Evolutionary conservation across 2,329 filamentous ascomycete genomes (phyloP).

Genomic region (Fusarium pseudocircinatum): DNA sequence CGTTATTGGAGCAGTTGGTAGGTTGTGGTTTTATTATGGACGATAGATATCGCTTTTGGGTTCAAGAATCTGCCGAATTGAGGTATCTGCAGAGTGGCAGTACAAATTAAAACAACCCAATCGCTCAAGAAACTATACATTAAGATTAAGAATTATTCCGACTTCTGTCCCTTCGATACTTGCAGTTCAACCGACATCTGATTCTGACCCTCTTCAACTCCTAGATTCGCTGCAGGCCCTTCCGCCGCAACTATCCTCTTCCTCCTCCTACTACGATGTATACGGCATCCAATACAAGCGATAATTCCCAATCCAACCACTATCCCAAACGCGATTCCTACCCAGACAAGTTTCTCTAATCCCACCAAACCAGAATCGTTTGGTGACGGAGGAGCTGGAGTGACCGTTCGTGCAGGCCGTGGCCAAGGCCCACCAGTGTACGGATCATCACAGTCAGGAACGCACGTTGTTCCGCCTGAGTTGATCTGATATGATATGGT

Average conservation of each 20-base stretch:
- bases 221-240: neutral
- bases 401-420: neutral
- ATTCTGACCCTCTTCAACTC: neutral
- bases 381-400: neutral
- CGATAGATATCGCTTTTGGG: neutral
- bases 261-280: neutral
- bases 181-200: neutral
- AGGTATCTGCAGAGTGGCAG: neutral
- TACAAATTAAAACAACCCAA: neutral
- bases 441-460: neutral
- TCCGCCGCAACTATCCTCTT: neutral
- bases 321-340: neutral
- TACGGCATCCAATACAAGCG: neutral
- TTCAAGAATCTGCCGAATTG: rapidly evolving
- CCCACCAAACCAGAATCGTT: neutral
- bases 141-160: neutral
- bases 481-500: neutral
- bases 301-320: neutral
- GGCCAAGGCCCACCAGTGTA: conserved; percentile 1
- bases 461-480: neutral
- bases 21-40: neutral
- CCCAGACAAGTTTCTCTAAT: neutral
- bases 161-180: neutral
- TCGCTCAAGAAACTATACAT: neutral
- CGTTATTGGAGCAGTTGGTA: rapidly evolving